Percentiles rank a stretch among this genome's conserved stretches.
Conservation (phyloP, 129 eudicot species). For the Ambrosia trifida region DNA sequence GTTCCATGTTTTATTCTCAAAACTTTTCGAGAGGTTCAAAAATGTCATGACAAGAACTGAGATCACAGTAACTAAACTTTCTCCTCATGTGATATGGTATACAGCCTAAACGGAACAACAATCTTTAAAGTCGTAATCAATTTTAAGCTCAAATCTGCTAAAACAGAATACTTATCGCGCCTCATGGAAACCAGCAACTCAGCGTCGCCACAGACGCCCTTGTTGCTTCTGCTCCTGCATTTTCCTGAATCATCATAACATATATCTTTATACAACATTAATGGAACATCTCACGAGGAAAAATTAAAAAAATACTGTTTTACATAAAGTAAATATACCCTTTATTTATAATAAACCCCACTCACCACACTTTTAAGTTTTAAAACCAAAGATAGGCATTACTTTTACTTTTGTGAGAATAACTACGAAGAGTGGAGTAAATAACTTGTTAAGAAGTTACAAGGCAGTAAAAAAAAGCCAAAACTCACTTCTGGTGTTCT, state of each 20-base stretch:
- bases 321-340: background rate
- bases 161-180: constrained; percentile 12
- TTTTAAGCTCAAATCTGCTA: background rate
- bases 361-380: background rate
- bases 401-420: background rate
- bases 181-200: constrained; percentile 25
- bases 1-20: constrained; percentile 31
- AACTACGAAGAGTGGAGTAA: background rate
- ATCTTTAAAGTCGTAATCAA: background rate
- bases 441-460: background rate
- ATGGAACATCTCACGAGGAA: background rate
- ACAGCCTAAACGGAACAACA: constrained; percentile 5
- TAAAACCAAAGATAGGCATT: background rate
- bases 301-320: background rate
- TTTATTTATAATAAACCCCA: background rate
- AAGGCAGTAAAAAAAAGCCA: background rate
- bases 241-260: constrained; percentile 45
- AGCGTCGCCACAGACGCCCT: constrained; percentile 64
- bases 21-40: constrained; percentile 19
- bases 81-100: background rate
- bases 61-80: constrained; percentile 22
- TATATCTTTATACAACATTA: background rate
- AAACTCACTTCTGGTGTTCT: constrained; percentile 58
- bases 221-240: constrained; percentile 61
- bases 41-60: constrained; percentile 17